Percentiles rank a stretch among this genome's conserved stretches.
Conservation (phyloP, 805 yeast genomes). For the Lipomyces sp. region DNA sequence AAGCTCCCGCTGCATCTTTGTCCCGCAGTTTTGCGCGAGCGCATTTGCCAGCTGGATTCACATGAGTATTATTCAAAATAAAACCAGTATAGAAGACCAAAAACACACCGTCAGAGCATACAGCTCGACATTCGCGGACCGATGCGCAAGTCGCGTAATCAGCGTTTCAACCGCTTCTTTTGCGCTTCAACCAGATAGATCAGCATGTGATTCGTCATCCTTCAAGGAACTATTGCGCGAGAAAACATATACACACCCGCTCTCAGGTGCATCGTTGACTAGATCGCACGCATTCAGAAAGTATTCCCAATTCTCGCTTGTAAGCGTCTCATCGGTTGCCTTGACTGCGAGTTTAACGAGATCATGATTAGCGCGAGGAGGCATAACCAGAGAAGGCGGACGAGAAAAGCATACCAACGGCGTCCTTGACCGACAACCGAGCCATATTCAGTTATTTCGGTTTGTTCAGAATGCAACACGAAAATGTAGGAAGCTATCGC, state of each 20-base stretch:
- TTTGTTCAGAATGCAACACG: too few relatives aligned
- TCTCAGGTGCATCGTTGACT: conserved; percentile 60
- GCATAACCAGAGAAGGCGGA: too few relatives aligned
- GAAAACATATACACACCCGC: conserved; percentile 36
- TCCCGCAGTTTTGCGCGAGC: conserved; percentile 74
- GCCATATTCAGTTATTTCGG: too few relatives aligned
- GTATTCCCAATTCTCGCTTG: conserved; percentile 65
- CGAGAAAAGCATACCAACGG: too few relatives aligned
- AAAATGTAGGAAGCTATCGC: too few relatives aligned
- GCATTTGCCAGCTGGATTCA: conserved; percentile 46
- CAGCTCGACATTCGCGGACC: conserved; percentile 64
- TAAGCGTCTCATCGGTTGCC: conserved; percentile 63
- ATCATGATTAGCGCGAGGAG: too few relatives aligned
- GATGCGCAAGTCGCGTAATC: conserved; percentile 47
- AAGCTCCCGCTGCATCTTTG: conserved; percentile 60
- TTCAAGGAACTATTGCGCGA: too few relatives aligned
- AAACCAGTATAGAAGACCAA: neutral
- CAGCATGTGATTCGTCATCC: too few relatives aligned
- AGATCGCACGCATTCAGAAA: conserved; percentile 65
- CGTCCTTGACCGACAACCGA: too few relatives aligned
- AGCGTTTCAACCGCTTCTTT: conserved; percentile 48
- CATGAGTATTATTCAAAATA: neutral
- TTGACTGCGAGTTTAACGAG: conserved; percentile 37
- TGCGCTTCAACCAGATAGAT: conserved; percentile 31
- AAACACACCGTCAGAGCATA: conserved; percentile 46